Conservation (phyloP, 345 rosid genomes). For the Lepidium aucheri region DNA sequence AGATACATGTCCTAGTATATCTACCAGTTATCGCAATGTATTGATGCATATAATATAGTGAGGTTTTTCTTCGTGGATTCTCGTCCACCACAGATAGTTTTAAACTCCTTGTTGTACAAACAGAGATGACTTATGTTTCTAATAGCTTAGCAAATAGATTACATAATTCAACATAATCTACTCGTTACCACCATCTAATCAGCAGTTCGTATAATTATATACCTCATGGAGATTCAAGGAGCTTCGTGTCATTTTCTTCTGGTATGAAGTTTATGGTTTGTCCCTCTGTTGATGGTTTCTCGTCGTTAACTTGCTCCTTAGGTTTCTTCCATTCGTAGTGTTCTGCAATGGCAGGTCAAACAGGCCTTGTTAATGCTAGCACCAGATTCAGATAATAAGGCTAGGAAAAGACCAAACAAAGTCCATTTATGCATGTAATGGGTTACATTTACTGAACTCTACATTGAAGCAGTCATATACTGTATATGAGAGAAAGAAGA, state of each 20-base stretch:
- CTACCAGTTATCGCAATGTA: too few species aligned
- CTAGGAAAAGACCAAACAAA: not conserved
- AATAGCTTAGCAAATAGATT: not conserved
- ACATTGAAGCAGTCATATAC: not conserved
- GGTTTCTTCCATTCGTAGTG: not conserved
- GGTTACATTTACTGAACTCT: not conserved
- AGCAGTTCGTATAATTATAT: constrained; percentile 1
- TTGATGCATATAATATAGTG: not conserved
- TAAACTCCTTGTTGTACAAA: not conserved
- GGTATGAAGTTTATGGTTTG: constrained; percentile 21
- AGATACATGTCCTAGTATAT: not conserved
- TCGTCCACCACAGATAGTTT: not conserved
- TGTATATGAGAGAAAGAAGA: not conserved
- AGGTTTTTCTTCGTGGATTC: not conserved
- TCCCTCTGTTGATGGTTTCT: constrained; percentile 31
- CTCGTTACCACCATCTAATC: not conserved
- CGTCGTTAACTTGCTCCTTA: constrained; percentile 36
- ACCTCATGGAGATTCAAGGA: not conserved
- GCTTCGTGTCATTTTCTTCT: not conserved
- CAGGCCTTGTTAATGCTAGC: not conserved
- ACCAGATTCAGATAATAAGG: not conserved
- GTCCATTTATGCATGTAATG: not conserved
- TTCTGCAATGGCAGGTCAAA: not conserved
- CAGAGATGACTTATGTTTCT: not conserved
- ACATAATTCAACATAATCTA: not conserved